Evolutionary conservation across 768 basidiomycete species (phyloP).

Genomic region (Pilatotrama ljubarskyi): DNA sequence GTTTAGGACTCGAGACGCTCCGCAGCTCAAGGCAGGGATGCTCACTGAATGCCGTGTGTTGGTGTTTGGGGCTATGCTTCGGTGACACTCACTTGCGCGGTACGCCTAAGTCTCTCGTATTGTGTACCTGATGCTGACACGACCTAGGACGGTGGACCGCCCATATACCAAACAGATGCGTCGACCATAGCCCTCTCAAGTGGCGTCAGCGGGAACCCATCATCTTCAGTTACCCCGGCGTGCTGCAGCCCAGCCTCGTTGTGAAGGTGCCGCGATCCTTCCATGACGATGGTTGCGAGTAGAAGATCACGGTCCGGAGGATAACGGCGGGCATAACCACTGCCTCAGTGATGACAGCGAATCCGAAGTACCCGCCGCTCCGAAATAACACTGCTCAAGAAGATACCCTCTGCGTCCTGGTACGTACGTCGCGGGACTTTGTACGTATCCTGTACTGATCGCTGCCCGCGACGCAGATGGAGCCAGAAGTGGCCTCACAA

Average conservation of each 20-base stretch:
- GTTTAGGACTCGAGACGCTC: background rate
- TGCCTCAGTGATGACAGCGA: background rate
- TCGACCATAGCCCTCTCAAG: no score
- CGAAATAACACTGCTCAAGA: background rate
- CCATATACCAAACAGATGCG: no score
- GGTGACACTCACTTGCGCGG: background rate
- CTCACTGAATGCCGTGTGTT: background rate
- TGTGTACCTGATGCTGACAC: background rate
- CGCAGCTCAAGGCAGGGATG: background rate
- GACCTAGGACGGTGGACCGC: no score
- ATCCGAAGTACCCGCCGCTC: background rate
- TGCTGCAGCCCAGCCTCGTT: no score
- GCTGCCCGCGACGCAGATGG: background rate
- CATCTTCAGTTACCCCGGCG: no score
- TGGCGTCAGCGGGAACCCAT: no score
- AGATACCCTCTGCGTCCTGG: background rate
- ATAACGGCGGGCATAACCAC: background rate
- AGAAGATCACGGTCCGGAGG: background rate
- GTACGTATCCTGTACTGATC: conserved; percentile 3
- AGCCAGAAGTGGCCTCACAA: background rate
- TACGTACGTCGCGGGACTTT: background rate
- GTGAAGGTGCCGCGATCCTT: no score
- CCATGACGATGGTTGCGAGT: background rate
- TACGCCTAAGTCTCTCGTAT: no score
- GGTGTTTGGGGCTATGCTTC: background rate